phyloP scores from a whole-genome alignment of 306 rosid species.

The Malus orientalis region DNA sequence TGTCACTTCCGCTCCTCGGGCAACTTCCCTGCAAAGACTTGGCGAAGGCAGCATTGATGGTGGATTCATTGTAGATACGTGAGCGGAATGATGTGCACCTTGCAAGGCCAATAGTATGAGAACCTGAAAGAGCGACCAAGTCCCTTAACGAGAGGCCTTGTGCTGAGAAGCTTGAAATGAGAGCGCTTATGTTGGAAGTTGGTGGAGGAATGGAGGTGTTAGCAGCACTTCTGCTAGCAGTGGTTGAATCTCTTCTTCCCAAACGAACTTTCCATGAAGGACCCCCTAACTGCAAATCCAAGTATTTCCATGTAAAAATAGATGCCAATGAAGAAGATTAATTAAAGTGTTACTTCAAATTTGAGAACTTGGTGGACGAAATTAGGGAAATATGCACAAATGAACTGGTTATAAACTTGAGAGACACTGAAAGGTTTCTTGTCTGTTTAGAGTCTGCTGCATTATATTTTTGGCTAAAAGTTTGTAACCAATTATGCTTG shows the following conservation, averaged over 20 bases:
- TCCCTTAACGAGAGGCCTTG: constrained; percentile 39
- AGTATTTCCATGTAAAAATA: neutral
- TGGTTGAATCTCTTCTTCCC: constrained; percentile 60
- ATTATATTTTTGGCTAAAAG: no score
- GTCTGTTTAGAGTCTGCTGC: neutral
- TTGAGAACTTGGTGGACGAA: neutral
- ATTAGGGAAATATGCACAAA: neutral
- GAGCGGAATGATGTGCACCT: constrained; percentile 34
- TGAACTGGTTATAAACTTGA: neutral
- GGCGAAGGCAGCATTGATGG: constrained; percentile 38
- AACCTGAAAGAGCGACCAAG: constrained; percentile 60
- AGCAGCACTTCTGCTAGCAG: constrained; percentile 44
- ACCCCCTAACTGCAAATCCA: constrained; percentile 42
- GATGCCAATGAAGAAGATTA: neutral
- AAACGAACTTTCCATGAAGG: constrained; percentile 48
- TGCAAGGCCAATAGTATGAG: constrained; percentile 46
- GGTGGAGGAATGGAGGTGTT: constrained; percentile 36
- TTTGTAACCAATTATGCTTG: neutral
- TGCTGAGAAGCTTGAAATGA: constrained; percentile 28
- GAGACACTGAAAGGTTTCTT: neutral
- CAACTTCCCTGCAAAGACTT: constrained; percentile 33
- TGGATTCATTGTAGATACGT: constrained; percentile 46
- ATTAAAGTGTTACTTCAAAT: neutral
- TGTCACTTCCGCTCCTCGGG: constrained; percentile 37
- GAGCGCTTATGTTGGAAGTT: constrained; percentile 3